Evolutionary conservation across 495 filamentous ascomycete genomes (phyloP).

Genomic region (Hypomontagnella monticulosa): DNA sequence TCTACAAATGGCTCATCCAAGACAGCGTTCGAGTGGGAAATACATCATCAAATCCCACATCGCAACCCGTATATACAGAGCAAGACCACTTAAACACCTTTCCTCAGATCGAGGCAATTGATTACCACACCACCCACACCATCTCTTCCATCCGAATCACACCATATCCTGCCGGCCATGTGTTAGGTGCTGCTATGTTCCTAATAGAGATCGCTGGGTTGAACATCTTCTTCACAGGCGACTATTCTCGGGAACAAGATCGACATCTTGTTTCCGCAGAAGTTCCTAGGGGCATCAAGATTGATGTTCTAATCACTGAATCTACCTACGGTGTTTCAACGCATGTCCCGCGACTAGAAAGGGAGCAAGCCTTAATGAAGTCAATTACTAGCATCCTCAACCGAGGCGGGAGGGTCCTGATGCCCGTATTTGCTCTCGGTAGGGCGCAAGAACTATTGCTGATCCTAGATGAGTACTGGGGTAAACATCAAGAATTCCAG

Average conservation of each 20-base stretch:
- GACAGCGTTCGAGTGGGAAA: conserved; percentile 91
- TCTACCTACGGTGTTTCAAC: conserved; percentile 95
- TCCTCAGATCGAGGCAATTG: conserved; percentile 92
- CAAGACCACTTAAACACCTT: conserved; percentile 93
- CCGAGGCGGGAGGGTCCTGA: conserved; percentile 88
- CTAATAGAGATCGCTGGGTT: conserved; percentile 94
- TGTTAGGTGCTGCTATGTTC: conserved; percentile 98
- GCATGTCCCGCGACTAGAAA: conserved; percentile 86
- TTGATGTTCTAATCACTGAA: conserved; percentile 97
- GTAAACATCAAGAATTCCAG: conserved; percentile 82
- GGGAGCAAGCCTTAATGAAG: conserved; percentile 94
- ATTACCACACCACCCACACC: conserved; percentile 97
- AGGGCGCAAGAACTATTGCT: conserved; percentile 92
- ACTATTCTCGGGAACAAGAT: conserved; percentile 94
- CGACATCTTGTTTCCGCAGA: conserved; percentile 92
- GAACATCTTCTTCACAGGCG: conserved; percentile 95
- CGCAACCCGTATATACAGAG: conserved; percentile 86
- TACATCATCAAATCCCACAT: conserved; percentile 78
- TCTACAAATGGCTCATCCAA: conserved; percentile 99
- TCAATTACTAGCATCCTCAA: conserved; percentile 88
- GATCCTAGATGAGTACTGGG: conserved; percentile 98
- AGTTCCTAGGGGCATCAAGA: conserved; percentile 82
- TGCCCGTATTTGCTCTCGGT: conserved; percentile 95
- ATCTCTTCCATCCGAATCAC: conserved; percentile 96
- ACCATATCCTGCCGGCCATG: conserved; percentile 95